These are phyloP conservation scores for Otatea glauca DNA, from an alignment of 176 grass and related monocot species.

Conservation along the genomic window DNA sequence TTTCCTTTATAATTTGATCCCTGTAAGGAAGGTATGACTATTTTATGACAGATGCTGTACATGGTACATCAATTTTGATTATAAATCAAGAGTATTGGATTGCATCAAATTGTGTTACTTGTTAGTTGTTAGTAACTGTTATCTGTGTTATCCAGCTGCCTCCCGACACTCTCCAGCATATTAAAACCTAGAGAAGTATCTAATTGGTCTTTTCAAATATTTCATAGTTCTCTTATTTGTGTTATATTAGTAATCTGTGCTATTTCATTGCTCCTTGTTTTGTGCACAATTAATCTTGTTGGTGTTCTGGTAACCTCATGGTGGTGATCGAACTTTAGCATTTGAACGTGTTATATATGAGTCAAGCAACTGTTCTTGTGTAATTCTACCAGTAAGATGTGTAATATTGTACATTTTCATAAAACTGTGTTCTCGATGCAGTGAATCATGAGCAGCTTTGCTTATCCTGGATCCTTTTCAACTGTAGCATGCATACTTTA, in stretches of 20 bases:
- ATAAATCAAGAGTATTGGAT: conserved; percentile 1
- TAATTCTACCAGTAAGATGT: neutral
- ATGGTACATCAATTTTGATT: neutral
- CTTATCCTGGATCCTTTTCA: neutral
- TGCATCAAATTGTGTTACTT: conserved; percentile 23
- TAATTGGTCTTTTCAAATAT: conserved; percentile 17
- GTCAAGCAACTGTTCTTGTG: neutral
- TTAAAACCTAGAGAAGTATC: neutral
- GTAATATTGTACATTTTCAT: neutral
- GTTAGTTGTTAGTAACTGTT: neutral
- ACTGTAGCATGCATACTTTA: neutral
- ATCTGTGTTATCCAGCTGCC: neutral
- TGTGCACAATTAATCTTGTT: neutral
- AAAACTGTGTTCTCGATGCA: neutral
- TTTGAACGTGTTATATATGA: conserved; percentile 26
- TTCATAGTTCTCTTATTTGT: neutral
- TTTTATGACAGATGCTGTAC: neutral
- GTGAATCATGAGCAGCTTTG: conserved; percentile 16
- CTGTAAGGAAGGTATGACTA: neutral
- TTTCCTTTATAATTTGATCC: conserved; percentile 1
- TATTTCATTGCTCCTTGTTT: neutral
- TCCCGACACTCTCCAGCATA: neutral
- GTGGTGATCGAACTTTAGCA: neutral
- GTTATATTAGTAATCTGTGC: neutral
- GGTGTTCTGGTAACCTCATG: conserved; percentile 4